Conservation (phyloP, 78 protist species). For the Dictyostelium purpureum region DNA sequence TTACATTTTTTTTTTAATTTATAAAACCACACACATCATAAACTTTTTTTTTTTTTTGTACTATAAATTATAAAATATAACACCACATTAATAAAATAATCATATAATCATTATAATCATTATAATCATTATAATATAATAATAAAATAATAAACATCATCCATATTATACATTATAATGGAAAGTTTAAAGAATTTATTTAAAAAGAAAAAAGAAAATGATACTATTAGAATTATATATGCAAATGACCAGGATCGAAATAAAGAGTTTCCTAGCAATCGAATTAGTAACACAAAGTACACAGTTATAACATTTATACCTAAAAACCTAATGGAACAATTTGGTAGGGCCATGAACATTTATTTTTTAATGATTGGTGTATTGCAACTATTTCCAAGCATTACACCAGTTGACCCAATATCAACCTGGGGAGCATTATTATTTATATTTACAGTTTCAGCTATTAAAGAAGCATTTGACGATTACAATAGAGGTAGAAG, state of each 20-base stretch:
- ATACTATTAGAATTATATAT: neutral
- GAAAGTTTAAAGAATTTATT: neutral
- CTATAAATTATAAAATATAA: too few species aligned
- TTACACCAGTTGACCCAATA: conserved; percentile 81
- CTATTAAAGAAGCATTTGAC: conserved; percentile 90
- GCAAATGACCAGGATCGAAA: conserved; percentile 26
- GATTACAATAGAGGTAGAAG: conserved; percentile 73
- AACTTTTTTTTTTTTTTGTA: too few species aligned
- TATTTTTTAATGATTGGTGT: conserved; percentile 89
- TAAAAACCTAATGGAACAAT: conserved; percentile 88
- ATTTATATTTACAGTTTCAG: conserved; percentile 84
- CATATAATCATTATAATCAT: too few species aligned
- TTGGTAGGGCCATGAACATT: conserved; percentile 85
- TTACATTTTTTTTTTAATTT: too few species aligned
- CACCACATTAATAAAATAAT: too few species aligned
- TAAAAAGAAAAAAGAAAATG: neutral
- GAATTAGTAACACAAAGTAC: conserved; percentile 87
- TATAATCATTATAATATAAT: too few species aligned
- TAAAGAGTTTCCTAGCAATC: conserved; percentile 38
- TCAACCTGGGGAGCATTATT: conserved; percentile 89
- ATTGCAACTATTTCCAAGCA: conserved; percentile 76
- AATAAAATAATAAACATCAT: too few species aligned
- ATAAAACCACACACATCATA: too few species aligned
- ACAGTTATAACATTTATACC: conserved; percentile 81
- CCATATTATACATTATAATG: neutral